These are phyloP conservation scores for Candida parachauliodes DNA, from an alignment of 805 yeast genomes.

Conservation along the genomic window DNA sequence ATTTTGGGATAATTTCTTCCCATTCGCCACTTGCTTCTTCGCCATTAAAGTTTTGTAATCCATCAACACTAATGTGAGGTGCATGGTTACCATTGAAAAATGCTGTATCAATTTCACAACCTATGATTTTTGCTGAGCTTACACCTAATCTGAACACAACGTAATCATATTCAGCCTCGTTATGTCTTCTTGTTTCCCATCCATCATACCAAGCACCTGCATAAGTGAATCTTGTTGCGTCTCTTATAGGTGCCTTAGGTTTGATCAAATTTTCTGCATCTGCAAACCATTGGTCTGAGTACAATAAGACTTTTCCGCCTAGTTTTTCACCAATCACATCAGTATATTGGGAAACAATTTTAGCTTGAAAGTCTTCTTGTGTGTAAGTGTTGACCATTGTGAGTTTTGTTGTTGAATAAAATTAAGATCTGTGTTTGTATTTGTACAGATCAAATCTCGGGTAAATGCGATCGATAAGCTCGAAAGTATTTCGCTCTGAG, in stretches of 20 bases:
- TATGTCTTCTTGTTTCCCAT: conserved; percentile 97
- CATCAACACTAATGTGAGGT: conserved; percentile 84
- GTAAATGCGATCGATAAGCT: conserved; percentile 1
- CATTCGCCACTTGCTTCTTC: conserved; percentile 42
- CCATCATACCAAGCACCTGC: conserved; percentile 99
- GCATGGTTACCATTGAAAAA: conserved; percentile 96
- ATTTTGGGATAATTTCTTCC: conserved; percentile 65
- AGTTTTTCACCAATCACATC: conserved; percentile 83
- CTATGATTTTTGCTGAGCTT: conserved; percentile 70
- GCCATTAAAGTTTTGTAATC: conserved; percentile 33
- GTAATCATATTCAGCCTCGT: conserved; percentile 81
- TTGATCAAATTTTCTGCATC: conserved; percentile 83
- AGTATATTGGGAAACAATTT: conserved; percentile 50
- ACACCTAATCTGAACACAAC: conserved; percentile 83
- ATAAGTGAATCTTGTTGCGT: conserved; percentile 71
- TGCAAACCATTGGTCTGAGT: conserved; percentile 94
- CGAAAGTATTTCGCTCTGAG: neutral
- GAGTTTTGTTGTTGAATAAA: too few species aligned
- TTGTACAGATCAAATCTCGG: conserved; percentile 3
- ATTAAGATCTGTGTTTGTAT: too few species aligned
- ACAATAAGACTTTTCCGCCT: conserved; percentile 69
- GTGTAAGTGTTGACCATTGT: conserved; percentile 15
- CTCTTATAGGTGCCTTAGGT: conserved; percentile 77
- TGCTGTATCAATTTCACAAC: conserved; percentile 89
- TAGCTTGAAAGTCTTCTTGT: conserved; percentile 40